phyloP scores from a whole-genome alignment of 768 basidiomycete species.

The Boletus pseudopeckii region DNA sequence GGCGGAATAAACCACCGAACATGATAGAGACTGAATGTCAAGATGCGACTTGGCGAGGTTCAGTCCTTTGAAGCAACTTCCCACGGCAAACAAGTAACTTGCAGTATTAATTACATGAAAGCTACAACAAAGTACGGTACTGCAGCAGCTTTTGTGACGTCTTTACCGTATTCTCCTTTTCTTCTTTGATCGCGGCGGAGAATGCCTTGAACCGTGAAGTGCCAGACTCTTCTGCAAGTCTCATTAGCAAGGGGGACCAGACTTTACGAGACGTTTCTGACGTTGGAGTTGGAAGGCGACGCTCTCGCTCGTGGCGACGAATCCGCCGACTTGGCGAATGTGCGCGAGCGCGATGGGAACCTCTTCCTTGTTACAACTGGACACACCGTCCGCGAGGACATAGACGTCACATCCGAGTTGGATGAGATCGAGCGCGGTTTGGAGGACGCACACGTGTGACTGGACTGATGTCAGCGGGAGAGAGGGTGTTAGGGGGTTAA shows the following conservation, averaged over 20 bases:
- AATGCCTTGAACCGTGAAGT: slow-evolving; percentile 69
- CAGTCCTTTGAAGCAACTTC: slow-evolving; percentile 3
- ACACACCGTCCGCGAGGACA: slow-evolving; percentile 81
- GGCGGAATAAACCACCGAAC: slow-evolving; percentile 47
- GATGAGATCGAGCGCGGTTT: slow-evolving; percentile 73
- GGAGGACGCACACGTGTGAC: slow-evolving; percentile 89
- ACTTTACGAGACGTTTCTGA: slow-evolving; percentile 24
- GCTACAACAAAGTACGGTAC: slow-evolving; percentile 21
- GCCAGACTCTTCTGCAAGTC: slow-evolving; percentile 51
- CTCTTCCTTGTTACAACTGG: slow-evolving; percentile 77
- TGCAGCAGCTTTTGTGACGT: slow-evolving; percentile 33
- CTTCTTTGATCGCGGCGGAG: slow-evolving; percentile 70
- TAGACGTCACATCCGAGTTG: slow-evolving; percentile 50
- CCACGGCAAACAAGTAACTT: slow-evolving; percentile 8
- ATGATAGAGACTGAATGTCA: slow-evolving; percentile 7
- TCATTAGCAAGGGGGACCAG: slow-evolving; percentile 12
- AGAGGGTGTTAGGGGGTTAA: neutral
- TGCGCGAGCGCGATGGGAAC: slow-evolving; percentile 68
- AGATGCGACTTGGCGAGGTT: neutral
- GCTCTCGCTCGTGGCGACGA: slow-evolving; percentile 80
- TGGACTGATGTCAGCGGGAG: slow-evolving; percentile 29
- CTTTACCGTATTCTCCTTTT: slow-evolving; percentile 57
- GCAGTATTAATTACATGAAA: neutral
- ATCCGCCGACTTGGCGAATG: slow-evolving; percentile 70
- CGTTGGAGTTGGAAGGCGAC: slow-evolving; percentile 74